A percentile compares a stretch with the other conserved stretches of the same genome.
phyloP scores from a whole-genome alignment of 495 filamentous ascomycete species.

The Bryoglossum gracile region DNA sequence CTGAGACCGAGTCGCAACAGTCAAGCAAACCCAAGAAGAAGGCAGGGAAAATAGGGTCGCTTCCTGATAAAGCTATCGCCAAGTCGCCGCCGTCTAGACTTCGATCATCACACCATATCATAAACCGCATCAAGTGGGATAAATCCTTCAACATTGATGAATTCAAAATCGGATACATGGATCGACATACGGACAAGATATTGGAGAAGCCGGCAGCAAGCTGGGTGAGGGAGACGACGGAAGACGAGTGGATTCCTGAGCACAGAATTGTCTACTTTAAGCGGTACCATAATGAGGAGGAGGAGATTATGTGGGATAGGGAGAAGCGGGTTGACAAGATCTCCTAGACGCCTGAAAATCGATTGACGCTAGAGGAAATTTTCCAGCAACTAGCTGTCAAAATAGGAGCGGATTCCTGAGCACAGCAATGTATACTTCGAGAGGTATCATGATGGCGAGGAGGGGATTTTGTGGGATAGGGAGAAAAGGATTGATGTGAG shows the following conservation, averaged over 20 bases:
- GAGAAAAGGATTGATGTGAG: slow-evolving; percentile 14
- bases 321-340: slow-evolving; percentile 13
- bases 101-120: slow-evolving; percentile 18
- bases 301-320: slow-evolving; percentile 19
- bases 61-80: not conserved
- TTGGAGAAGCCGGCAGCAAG: slow-evolving; percentile 16
- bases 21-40: not conserved
- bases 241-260: slow-evolving; percentile 24
- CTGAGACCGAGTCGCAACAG: not conserved
- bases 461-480: slow-evolving; percentile 19
- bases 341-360: slow-evolving; percentile 1
- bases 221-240: slow-evolving; percentile 20
- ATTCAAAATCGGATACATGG: slow-evolving; percentile 21
- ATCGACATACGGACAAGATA: slow-evolving; percentile 9
- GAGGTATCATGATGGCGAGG: not conserved
- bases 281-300: not conserved
- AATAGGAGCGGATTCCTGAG: slow-evolving; percentile 24
- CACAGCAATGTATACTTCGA: slow-evolving; percentile 23
- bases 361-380: no score
- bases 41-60: not conserved
- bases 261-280: slow-evolving; percentile 24
- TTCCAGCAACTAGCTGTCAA: no score
- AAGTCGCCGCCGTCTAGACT: slow-evolving; percentile 1
- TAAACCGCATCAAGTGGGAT: slow-evolving; percentile 20
- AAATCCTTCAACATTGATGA: slow-evolving; percentile 19